Conservation (phyloP, 805 yeast genomes). For the Nakazawaea anatomiae region DNA sequence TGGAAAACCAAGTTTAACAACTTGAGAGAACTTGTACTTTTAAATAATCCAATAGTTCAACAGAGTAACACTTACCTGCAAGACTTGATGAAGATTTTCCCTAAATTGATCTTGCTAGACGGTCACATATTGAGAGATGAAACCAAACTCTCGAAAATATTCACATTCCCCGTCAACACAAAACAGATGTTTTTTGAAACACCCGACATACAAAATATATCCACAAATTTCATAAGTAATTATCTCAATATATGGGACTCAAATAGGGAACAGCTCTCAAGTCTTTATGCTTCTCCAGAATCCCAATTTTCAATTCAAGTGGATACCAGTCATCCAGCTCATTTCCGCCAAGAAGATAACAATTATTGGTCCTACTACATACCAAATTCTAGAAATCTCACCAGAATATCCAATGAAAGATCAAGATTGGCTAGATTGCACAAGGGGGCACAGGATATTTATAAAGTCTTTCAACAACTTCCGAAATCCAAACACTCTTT, state of each 20-base stretch:
- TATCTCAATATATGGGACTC: conserved; percentile 79
- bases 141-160: conserved; percentile 42
- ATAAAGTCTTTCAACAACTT: conserved; percentile 51
- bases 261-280: conserved; percentile 62
- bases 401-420: conserved; percentile 50
- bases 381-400: conserved; percentile 70
- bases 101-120: conserved; percentile 73
- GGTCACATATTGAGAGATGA: conserved; percentile 77
- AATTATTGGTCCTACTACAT: conserved; percentile 60
- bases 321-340: conserved; percentile 48
- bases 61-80: conserved; percentile 38
- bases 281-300: conserved; percentile 64
- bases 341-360: conserved; percentile 1
- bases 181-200: conserved; percentile 80
- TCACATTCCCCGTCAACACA: conserved; percentile 47
- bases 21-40: conserved; percentile 71
- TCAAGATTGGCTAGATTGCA: conserved; percentile 54
- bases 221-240: conserved; percentile 74
- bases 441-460: conserved; percentile 64
- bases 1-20: conserved; percentile 73
- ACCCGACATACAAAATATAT: conserved; percentile 57
- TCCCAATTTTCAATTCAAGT: conserved; percentile 82
- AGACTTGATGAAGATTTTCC: conserved; percentile 69
- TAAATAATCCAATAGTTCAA: conserved; percentile 68
- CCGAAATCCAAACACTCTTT: conserved; percentile 80